Percentiles rank a stretch among this genome's conserved stretches.
Evolutionary conservation across 805 yeast genomes (phyloP).

Genomic region (Candida silvatica): DNA sequence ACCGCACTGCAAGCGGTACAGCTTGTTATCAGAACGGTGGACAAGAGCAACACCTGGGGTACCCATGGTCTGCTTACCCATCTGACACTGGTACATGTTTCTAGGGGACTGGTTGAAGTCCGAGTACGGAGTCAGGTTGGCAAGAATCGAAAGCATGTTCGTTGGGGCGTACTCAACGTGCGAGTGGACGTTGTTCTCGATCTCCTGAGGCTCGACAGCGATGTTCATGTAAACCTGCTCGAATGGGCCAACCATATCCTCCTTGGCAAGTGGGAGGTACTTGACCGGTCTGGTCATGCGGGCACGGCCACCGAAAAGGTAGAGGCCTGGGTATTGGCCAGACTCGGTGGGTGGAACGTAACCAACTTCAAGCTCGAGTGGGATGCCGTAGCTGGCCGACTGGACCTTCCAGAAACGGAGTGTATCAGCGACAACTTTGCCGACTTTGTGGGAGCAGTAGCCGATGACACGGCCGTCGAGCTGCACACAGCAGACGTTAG

Average conservation of each 20-base stretch:
- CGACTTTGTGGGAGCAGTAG: conserved; percentile 89
- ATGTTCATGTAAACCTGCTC: conserved; percentile 96
- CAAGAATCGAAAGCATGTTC: conserved; percentile 86
- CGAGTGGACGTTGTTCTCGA: conserved; percentile 68
- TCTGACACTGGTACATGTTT: conserved; percentile 99
- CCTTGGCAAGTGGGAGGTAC: conserved; percentile 75
- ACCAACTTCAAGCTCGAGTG: conserved; percentile 85
- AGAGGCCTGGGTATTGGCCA: conserved; percentile 97
- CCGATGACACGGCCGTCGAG: conserved; percentile 89
- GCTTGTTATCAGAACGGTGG: conserved; percentile 90
- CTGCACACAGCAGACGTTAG: conserved; percentile 82
- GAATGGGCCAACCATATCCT: conserved; percentile 91
- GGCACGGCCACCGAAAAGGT: conserved; percentile 82
- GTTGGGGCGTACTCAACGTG: conserved; percentile 97
- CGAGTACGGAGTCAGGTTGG: conserved; percentile 95
- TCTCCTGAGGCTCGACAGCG: conserved; percentile 92
- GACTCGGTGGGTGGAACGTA: conserved; percentile 92
- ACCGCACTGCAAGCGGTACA: conserved; percentile 88
- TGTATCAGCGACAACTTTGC: conserved; percentile 79
- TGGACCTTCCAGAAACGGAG: conserved; percentile 89
- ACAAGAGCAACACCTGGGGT: conserved; percentile 95
- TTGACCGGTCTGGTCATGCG: conserved; percentile 95
- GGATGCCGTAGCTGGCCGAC: conserved; percentile 59
- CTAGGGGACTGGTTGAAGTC: conserved; percentile 99
- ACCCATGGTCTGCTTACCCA: conserved; percentile 99